Evolutionary conservation across 257 asterid genomes (phyloP), one percentile per base, ranked within the genome.

Genomic region (Parsonsia alboflavescens): DNA sequence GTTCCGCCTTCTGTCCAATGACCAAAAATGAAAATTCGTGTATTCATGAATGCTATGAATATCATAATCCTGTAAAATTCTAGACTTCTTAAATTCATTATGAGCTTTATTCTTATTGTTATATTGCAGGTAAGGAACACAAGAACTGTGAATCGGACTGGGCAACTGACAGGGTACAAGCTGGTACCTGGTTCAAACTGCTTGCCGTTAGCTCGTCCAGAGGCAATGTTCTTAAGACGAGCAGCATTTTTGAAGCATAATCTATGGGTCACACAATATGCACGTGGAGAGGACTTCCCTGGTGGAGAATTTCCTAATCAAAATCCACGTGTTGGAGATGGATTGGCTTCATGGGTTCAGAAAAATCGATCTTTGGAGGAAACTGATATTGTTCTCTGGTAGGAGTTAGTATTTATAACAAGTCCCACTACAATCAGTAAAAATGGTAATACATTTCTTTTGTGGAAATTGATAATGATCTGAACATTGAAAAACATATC

Each of bases 301-400:
- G 98, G 98, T 24, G 98, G 97, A 73, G 98, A 93, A 83, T 93
- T 93, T 78, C 98, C 97, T 68, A 93, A 93, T 83, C 98, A 93
- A 85, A 93, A 93, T 80, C 98, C 98, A 26, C 98, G 98, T 66
- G 92, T 76, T 72, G 96, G 98, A 33, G 98, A 93, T 84, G 98
- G 98, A 39, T 77, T 93, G 83, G 94, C 85, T 84, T 93, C 98
- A 1, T 93, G 97, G 96, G 97, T 93, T 52, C 89, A 90, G 86
- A 87, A 86, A 71, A 89, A 93, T 26, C 96, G 98, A 33, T 75
- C 96, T 70, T 81, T 93, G 53, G 98, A 93, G 80, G 98, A 93
- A 84, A 84, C 82, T 65, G 97, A 93, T 77, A 78, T 91, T 66
- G 98, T 93, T 83, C 93, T 93, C 81, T 93, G 98, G 98, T 93